These are phyloP conservation scores for Thermochaetoides thermophila DNA, from an alignment of 495 filamentous ascomycete species.

Conservation along the genomic window DNA sequence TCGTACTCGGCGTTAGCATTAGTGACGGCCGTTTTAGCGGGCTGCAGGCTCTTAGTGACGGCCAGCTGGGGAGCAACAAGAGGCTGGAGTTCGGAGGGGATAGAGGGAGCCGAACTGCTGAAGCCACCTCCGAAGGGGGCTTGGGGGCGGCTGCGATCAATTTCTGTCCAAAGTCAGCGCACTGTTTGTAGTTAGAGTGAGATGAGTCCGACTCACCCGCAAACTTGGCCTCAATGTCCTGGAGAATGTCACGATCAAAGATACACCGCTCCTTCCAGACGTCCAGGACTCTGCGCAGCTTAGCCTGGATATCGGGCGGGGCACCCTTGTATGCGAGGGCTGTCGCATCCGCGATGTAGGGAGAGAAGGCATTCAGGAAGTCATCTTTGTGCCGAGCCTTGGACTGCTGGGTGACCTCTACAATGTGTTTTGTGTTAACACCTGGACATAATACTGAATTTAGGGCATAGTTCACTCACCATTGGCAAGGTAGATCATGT, in stretches of 20 bases:
- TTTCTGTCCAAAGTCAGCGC: too few species aligned
- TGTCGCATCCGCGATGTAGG: slow-evolving; percentile 76
- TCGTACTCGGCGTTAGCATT: slow-evolving; percentile 67
- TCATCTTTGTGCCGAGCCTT: slow-evolving; percentile 82
- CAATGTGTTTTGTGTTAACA: slow-evolving; percentile 18
- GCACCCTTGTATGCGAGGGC: slow-evolving; percentile 76
- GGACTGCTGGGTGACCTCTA: slow-evolving; percentile 94
- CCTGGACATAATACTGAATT: slow-evolving; percentile 6
- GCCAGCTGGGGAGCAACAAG: slow-evolving; percentile 57
- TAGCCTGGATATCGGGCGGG: slow-evolving; percentile 67
- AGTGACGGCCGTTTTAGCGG: slow-evolving; percentile 44
- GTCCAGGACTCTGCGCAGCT: slow-evolving; percentile 76
- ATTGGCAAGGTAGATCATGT: slow-evolving; percentile 89
- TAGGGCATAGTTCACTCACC: slow-evolving; percentile 34
- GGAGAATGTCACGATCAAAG: slow-evolving; percentile 67
- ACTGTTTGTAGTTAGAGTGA: too few species aligned
- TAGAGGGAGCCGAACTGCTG: slow-evolving; percentile 51
- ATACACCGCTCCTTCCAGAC: slow-evolving; percentile 81
- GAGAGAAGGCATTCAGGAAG: slow-evolving; percentile 79
- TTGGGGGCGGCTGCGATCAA: slow-evolving; percentile 59
- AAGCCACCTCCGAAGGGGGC: slow-evolving; percentile 41
- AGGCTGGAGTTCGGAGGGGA: slow-evolving; percentile 62
- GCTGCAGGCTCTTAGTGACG: slow-evolving; percentile 51
- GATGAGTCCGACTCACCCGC: slow-evolving; percentile 41
- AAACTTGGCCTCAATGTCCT: slow-evolving; percentile 60